These are phyloP conservation scores for Monosporascus sp. DNA, from an alignment of 2,329 filamentous ascomycete species.

Conservation along the genomic window DNA sequence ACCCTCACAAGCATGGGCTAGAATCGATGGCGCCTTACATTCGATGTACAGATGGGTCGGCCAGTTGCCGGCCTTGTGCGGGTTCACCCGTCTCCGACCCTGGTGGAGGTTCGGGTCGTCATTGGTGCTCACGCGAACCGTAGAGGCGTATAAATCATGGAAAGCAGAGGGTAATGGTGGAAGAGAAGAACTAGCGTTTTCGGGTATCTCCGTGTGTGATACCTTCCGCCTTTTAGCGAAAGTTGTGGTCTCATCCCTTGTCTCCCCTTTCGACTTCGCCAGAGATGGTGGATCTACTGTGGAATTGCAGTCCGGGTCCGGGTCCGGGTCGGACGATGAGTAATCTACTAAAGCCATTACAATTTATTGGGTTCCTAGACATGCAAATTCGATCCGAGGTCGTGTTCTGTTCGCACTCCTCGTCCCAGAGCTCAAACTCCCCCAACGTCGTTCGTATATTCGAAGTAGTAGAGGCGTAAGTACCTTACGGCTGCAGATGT, in stretches of 20 bases:
- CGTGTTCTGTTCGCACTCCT: no score
- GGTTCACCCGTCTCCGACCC: constrained; percentile 74
- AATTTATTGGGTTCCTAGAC: background rate
- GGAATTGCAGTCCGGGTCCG: constrained; percentile 1
- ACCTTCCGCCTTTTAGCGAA: constrained; percentile 22
- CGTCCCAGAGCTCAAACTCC: no score
- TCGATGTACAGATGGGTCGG: constrained; percentile 89
- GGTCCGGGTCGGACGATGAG: constrained; percentile 23
- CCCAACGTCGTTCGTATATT: no score
- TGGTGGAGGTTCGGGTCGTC: constrained; percentile 84
- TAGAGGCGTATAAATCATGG: constrained; percentile 84
- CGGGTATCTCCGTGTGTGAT: constrained; percentile 5
- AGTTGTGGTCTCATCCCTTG: background rate
- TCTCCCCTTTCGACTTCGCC: background rate
- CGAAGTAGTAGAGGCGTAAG: no score
- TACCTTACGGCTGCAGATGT: no score
- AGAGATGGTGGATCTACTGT: background rate
- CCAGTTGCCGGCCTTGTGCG: constrained; percentile 88
- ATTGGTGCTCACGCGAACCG: constrained; percentile 66
- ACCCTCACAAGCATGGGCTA: background rate
- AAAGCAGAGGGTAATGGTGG: constrained; percentile 77
- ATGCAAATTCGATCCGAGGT: no score
- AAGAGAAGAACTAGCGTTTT: constrained; percentile 29
- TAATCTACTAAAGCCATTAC: constrained; percentile 37
- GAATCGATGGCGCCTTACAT: constrained; percentile 54